Percentiles rank a stretch among this genome's conserved stretches.
Conservation (phyloP, 2,329 filamentous ascomycete species). For the Metarhizium rileyi region DNA sequence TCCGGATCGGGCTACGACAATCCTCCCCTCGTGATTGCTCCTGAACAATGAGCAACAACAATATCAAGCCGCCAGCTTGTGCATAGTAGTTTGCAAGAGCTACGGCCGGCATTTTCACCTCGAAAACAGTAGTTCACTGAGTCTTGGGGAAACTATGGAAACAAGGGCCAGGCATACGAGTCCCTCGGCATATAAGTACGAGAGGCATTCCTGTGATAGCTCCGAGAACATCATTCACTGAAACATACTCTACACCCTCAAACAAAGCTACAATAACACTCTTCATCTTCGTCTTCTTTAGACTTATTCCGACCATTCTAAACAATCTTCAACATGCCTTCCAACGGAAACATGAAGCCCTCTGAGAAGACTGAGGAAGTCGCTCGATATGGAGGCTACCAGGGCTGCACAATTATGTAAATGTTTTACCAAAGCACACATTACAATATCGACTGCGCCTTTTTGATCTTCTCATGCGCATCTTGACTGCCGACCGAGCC, state of each 20-base stretch:
- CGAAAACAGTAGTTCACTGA: not conserved
- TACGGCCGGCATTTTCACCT: not conserved
- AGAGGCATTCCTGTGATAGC: not conserved
- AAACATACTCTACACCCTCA: not conserved
- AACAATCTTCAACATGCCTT: conserved; percentile 19
- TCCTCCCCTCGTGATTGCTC: not conserved
- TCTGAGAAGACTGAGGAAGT: conserved; percentile 10
- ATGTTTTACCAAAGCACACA: not conserved
- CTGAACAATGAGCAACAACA: conserved; percentile 3
- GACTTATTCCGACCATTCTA: not conserved
- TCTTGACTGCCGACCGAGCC: not conserved
- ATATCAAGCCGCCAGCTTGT: conserved; percentile 5
- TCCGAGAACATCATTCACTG: not conserved
- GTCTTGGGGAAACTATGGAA: not conserved
- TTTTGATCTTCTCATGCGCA: not conserved
- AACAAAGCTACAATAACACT: not conserved
- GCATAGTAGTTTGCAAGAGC: not conserved
- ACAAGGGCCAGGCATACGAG: not conserved
- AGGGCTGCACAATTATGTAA: conserved; percentile 26
- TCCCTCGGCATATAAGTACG: not conserved
- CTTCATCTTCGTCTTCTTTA: too few species aligned
- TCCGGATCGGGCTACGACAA: not conserved
- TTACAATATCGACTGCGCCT: not conserved
- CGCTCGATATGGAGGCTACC: not conserved
- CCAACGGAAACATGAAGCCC: conserved; percentile 15